Evolutionary conservation across 116 monocot species (phyloP), one percentile per base, ranked within the genome.

Genomic region (Thalassia testudinum): DNA sequence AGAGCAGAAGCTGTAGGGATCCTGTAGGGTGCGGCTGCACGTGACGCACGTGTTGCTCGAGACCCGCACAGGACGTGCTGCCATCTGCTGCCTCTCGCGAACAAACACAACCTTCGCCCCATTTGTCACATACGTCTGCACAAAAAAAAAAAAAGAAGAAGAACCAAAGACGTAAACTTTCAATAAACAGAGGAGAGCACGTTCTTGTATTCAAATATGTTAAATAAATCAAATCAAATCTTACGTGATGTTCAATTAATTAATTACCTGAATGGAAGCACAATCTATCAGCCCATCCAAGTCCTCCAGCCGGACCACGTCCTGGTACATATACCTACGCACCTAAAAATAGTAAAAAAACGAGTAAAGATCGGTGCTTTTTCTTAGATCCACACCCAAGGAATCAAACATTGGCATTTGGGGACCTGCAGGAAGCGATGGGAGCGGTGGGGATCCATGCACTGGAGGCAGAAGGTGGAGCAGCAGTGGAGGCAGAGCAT

Each of bases 401-500:
- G 10, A 17, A 7, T 5, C 1, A 19, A 27, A 16, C 6, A 28
- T n/a, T n/a, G n/a, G n/a, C n/a, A n/a, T n/a, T n/a, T n/a, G n/a
- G n/a, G 20, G 19, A 58, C 58, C 44, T 58, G 58, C 14, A 57
- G 40, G 21, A 58, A 18, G 26, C 43, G 42, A 42, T 58, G 58
- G 16, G 24, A 20, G 44, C 43, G 24, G 22, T 38, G 55, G 25
- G 1, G 52, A 26, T 45, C 22, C 16, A 15, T 12, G 43, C 58
- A 58, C 42, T 43, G 58, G 14, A 23, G 19, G 43, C 58, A 58
- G 8, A 43, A 42, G 58, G 25, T 12, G 43, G 43, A n/a, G 43
- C 58, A 27, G 44, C 58, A 58, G 43, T 58, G 42, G 7, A 58
- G 15, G 58, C 58, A 58, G 58, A 42, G 43, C 25, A 58, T 40